These are phyloP conservation scores for Tricholoma hemisulphureum DNA, from an alignment of 768 basidiomycete genomes.

Conservation along the genomic window DNA sequence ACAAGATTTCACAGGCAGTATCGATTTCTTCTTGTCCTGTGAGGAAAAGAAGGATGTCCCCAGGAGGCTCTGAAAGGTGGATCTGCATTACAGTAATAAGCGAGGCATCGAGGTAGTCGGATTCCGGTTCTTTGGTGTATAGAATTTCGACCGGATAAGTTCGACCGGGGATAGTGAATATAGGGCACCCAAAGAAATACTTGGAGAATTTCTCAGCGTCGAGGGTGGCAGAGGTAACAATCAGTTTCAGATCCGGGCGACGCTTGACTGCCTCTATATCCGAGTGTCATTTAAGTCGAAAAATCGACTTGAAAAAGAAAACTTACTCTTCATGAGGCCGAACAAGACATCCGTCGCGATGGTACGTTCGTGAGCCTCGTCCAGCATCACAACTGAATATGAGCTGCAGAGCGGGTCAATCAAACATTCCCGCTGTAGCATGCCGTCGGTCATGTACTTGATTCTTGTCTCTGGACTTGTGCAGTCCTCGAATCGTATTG, in stretches of 20 bases:
- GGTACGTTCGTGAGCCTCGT: constrained; percentile 98
- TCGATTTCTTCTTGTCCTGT: constrained; percentile 99
- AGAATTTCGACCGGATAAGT: constrained; percentile 97
- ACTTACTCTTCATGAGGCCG: constrained; percentile 86
- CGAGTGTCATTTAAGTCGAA: constrained; percentile 14
- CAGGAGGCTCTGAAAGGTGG: constrained; percentile 95
- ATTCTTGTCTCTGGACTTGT: constrained; percentile 98
- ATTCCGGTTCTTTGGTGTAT: constrained; percentile 99
- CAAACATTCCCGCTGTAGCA: constrained; percentile 95
- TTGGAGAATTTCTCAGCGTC: constrained; percentile 99
- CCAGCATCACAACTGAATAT: constrained; percentile 96
- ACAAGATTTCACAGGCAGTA: constrained; percentile 94
- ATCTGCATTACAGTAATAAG: constrained; percentile 99
- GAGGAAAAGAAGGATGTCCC: constrained; percentile 94
- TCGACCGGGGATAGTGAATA: constrained; percentile 99
- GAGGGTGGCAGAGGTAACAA: constrained; percentile 98
- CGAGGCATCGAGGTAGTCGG: constrained; percentile 95
- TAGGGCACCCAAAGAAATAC: constrained; percentile 98
- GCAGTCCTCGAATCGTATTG: constrained; percentile 99
- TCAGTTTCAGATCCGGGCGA: constrained; percentile 93
- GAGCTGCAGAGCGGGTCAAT: constrained; percentile 92
- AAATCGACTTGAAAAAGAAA: not conserved
- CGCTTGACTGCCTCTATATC: constrained; percentile 86
- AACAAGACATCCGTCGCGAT: constrained; percentile 99
- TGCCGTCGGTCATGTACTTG: constrained; percentile 99